phyloP scores from a whole-genome alignment of 768 basidiomycete species.

The Pleurotus pulmonarius region DNA sequence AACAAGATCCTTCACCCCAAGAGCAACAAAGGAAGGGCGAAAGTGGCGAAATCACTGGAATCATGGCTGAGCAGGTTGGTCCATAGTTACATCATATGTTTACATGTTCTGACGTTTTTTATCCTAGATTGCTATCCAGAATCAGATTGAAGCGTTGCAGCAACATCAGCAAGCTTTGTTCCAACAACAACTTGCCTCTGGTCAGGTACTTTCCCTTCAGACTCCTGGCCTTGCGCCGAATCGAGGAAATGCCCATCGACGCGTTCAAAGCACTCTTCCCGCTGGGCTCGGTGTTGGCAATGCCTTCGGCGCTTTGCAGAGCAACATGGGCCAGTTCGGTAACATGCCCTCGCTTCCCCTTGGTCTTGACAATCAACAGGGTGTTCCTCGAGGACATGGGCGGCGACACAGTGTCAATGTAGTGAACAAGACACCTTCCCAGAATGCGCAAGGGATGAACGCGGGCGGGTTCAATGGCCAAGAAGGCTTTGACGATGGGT shows the following conservation, averaged over 20 bases:
- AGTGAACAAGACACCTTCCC: constrained; percentile 65
- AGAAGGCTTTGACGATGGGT: constrained; percentile 81
- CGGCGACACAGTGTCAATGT: constrained; percentile 91
- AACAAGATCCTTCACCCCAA: constrained; percentile 20
- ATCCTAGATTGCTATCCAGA: constrained; percentile 79
- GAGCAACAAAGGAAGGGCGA: constrained; percentile 56
- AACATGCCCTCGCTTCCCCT: constrained; percentile 47
- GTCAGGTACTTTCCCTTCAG: constrained; percentile 78
- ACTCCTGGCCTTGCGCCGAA: constrained; percentile 69
- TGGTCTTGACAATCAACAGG: constrained; percentile 62
- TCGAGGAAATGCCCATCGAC: constrained; percentile 60
- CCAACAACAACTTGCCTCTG: constrained; percentile 86
- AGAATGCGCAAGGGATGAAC: constrained; percentile 40
- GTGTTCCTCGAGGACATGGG: constrained; percentile 80
- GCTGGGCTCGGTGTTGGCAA: constrained; percentile 36
- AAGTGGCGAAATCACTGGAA: constrained; percentile 75
- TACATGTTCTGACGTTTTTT: constrained; percentile 5
- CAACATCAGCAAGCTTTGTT: constrained; percentile 89
- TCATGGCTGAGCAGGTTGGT: constrained; percentile 96
- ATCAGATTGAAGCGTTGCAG: constrained; percentile 84
- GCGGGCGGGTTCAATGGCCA: constrained; percentile 44
- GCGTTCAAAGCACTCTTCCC: constrained; percentile 84
- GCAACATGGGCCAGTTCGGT: constrained; percentile 68
- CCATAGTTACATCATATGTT: constrained; percentile 3
- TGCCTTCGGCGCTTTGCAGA: constrained; percentile 42